Percentiles rank a stretch among this genome's conserved stretches.
These are phyloP conservation scores for Sambucus nigra DNA, from an alignment of 129 eudicot genomes.

Conservation along the genomic window DNA sequence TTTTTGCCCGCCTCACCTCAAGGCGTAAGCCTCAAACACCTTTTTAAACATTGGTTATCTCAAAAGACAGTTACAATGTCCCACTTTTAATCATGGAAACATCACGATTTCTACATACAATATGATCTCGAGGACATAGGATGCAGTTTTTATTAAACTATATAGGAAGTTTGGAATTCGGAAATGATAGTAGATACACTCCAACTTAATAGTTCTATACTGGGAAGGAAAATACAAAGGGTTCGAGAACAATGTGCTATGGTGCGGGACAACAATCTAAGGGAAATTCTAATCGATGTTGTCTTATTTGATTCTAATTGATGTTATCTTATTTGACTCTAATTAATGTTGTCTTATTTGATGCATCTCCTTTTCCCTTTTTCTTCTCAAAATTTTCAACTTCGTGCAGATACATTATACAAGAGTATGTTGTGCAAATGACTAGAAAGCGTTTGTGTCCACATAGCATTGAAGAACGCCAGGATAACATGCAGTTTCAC, in stretches of 20 bases:
- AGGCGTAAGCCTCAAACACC: too few species aligned
- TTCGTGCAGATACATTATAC: not conserved
- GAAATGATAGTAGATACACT: not conserved
- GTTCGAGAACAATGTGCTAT: not conserved
- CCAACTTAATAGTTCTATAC: not conserved
- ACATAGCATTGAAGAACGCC: slow-evolving; percentile 1
- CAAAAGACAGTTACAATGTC: too few species aligned
- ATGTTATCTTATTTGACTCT: not conserved
- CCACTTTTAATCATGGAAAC: too few species aligned
- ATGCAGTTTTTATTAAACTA: too few species aligned
- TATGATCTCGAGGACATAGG: too few species aligned
- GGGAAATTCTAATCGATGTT: not conserved
- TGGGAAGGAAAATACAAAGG: not conserved
- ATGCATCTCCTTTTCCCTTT: not conserved
- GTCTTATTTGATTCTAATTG: not conserved
- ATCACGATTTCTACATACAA: too few species aligned
- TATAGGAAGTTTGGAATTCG: too few species aligned
- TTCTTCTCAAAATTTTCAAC: not conserved
- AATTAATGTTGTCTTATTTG: too few species aligned
- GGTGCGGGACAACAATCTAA: not conserved
- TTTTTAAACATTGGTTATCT: too few species aligned
- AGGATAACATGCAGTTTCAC: slow-evolving; percentile 8
- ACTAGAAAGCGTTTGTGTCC: not conserved
- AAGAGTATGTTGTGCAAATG: not conserved
- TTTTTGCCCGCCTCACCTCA: too few species aligned